These are phyloP conservation scores for Fusarium paranaense DNA, from an alignment of 2,329 filamentous ascomycete genomes.

Conservation along the genomic window DNA sequence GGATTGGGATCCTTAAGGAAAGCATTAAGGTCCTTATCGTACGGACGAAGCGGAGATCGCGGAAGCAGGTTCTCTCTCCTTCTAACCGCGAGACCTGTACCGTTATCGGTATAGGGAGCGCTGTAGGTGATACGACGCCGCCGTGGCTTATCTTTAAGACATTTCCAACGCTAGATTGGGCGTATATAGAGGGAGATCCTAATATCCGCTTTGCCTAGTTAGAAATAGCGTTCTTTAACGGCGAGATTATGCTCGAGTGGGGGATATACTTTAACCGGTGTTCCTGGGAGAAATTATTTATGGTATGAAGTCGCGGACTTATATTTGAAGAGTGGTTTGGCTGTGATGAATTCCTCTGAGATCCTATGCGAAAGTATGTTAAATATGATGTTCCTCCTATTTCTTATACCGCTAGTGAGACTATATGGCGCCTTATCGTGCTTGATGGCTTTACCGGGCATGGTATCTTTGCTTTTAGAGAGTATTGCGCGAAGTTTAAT, in stretches of 20 bases:
- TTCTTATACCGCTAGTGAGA: neutral
- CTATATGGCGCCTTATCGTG: neutral
- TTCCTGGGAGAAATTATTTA: neutral
- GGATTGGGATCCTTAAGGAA: neutral
- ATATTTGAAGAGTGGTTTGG: too few species aligned
- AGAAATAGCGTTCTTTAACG: neutral
- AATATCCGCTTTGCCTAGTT: neutral
- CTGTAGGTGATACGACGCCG: too few species aligned
- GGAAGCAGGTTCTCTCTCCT: neutral
- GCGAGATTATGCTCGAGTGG: neutral
- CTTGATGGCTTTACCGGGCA: neutral
- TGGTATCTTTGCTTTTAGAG: neutral
- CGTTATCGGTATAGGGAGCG: neutral
- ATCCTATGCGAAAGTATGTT: neutral
- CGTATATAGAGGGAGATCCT: neutral
- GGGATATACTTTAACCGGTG: neutral
- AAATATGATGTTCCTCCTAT: neutral
- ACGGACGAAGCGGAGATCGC: neutral
- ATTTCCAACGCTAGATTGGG: neutral
- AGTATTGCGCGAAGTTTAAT: neutral
- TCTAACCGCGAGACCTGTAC: neutral
- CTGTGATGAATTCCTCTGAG: too few species aligned
- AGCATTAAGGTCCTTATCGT: neutral
- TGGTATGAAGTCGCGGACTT: neutral
- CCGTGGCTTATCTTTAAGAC: neutral